A percentile compares a stretch with the other conserved stretches of the same genome.
Conservation (phyloP, 140 eudicot species). For the Anethum foeniculum region DNA sequence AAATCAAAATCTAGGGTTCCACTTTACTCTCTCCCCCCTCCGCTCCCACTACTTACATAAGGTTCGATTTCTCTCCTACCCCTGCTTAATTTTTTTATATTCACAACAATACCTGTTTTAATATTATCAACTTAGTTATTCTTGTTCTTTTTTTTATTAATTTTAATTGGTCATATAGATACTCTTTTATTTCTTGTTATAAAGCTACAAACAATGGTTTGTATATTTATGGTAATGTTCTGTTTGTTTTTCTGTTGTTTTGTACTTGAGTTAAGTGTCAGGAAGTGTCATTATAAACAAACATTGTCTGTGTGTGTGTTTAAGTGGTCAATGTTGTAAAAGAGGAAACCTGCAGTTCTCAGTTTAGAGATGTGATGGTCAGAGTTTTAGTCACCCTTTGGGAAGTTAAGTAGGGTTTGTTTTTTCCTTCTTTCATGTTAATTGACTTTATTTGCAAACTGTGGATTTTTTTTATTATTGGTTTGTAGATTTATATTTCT, state of each 20-base stretch:
- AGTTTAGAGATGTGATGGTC: not conserved
- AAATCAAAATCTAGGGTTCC: conserved; percentile 10
- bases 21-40: not conserved
- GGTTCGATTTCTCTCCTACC: not conserved
- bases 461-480: not conserved
- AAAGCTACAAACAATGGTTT: not conserved
- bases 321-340: not conserved
- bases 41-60: not conserved
- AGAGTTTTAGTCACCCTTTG: not conserved
- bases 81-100: not conserved
- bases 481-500: not conserved
- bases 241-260: not conserved
- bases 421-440: not conserved
- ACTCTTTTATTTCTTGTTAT: not conserved
- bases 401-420: not conserved
- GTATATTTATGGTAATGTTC: not conserved
- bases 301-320: not conserved
- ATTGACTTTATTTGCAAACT: not conserved
- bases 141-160: not conserved
- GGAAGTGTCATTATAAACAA: not conserved
- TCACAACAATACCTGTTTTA: not conserved
- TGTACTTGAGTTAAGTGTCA: conserved; percentile 3
- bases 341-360: not conserved
- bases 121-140: not conserved
- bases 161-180: not conserved